Evolutionary conservation across 164 flowering plant species (phyloP), one percentile per base, ranked within the genome.

Genomic region (Sedum album): DNA sequence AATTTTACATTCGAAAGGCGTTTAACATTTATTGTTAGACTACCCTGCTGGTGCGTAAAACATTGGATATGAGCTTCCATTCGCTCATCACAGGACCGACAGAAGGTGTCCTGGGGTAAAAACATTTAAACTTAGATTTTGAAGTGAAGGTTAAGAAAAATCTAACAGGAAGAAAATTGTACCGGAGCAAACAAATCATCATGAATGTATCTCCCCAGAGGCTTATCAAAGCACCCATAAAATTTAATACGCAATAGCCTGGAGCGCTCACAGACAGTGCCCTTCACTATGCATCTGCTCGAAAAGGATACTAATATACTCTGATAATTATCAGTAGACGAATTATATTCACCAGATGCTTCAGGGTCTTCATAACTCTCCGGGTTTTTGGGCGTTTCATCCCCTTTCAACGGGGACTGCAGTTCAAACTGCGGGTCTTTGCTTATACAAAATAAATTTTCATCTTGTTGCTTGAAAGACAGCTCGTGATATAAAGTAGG

Each of bases 101-200:
- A 93, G 69, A 61, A 66, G 26, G 80, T 74, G 71, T 83, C 72
- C 98, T 93, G 86, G 61, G 63, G 82, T 72, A 23, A 38, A 36
- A 10, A 11, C 42, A 65, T 28, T 57, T 57, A 13, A 36, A n/a
- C 28, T 36, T 65, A 31, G 39, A n/a, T 10, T 33, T n/a, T 6
- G 17, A 65, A 36, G 67, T 41, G 23, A 13, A 65, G 8, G 35
- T 18, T 25, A 38, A 65, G 14, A 65, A 65, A 62, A n/a, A 36
- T 23, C 15, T 25, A 30, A 10, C 6, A 14, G 18, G 18, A 11
- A 57, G 31, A 26, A 57, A 15, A 57, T 30, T 57, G 13, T 57
- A 90, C 97, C 96, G 84, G 88, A 81, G 82, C 87, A 79, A 93
- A 91, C 70, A 93, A 79, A 73, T 91, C 91, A 78, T 89, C 89